Base-by-base conservation (phyloP, 495 filamentous ascomycete species). In the Aspergillus sclerotioniger region DNA sequence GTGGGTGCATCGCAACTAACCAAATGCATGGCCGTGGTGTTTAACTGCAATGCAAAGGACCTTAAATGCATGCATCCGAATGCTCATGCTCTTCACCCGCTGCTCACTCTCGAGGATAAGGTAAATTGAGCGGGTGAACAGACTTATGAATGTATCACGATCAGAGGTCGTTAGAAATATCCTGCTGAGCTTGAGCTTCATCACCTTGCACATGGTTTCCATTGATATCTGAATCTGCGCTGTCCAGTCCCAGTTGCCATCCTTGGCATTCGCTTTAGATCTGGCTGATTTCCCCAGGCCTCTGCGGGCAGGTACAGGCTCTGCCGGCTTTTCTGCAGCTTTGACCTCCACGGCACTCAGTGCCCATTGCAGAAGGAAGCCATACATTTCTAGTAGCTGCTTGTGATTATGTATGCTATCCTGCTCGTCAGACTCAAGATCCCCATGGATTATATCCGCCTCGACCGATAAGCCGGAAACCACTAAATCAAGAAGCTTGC, bases 111-210 rank as follows among this genome's bases (percentile, higher is more conserved):
- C 94, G 20, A 99, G 78, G 21, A 99, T 82, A 69, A 96, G 80
- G 69, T 98, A 98, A 3, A 94, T 88, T 8, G 94, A 91, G n/a
- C 92, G 81, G 0, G 94, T 98, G 64, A 99, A 90, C 6, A 99
- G 78, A 45, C 87, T 86, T 52, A 99, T 86, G 62, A 99, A 96
- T 8, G 90, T 97, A 69, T 98, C 92, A 55, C 93, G 82, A 69
- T 98, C 95, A n/a, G 92, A 94, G 0, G 95, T 97, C 0, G 95
- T 98, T 58, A 96, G 65, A 69, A 99, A 98, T 25, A 99, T 90
- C 67, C 89, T 92, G 58, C 85, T 83, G 20, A 99, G 80, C 71
- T 96, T 96, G 65, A 98, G 74, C 74, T 92, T 93, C 74, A 98
- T 80, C 33, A 96, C 90, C 68, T 96, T 98, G 76, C 89, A 94